A percentile compares a stretch with the other conserved stretches of the same genome.
Evolutionary conservation across 2,329 filamentous ascomycete genomes (phyloP).

Genomic region (Thyridium curvatum): DNA sequence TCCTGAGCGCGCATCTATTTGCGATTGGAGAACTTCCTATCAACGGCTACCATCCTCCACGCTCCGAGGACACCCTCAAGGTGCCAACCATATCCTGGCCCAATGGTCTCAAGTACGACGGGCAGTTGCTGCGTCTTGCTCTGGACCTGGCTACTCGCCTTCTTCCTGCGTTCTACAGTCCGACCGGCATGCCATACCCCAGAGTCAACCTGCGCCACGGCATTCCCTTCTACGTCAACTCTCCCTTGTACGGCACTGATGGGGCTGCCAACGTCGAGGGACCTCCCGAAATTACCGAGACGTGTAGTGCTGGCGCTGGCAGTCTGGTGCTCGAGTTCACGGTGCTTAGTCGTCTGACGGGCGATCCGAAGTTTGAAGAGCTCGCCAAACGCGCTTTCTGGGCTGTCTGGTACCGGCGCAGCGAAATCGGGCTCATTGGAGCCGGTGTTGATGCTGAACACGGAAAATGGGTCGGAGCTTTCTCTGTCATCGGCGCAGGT

Average conservation of each 20-base stretch:
- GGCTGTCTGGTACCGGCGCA: conserved; percentile 89
- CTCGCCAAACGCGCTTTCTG: conserved; percentile 90
- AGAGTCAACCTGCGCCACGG: conserved; percentile 87
- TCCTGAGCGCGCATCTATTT: conserved; percentile 90
- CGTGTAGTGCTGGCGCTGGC: conserved; percentile 93
- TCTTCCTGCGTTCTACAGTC: conserved; percentile 85
- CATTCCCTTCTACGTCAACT: conserved; percentile 83
- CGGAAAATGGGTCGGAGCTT: conserved; percentile 81
- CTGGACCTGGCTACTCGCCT: conserved; percentile 77
- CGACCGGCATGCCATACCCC: conserved; percentile 89
- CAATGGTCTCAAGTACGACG: conserved; percentile 76
- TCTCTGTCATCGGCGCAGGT: conserved; percentile 91
- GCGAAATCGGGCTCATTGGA: conserved; percentile 79
- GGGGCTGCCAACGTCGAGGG: conserved; percentile 38
- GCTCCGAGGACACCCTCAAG: conserved; percentile 31
- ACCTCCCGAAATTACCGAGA: conserved; percentile 77
- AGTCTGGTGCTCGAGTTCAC: conserved; percentile 92
- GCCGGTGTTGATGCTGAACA: conserved; percentile 85
- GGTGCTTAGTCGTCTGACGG: conserved; percentile 80
- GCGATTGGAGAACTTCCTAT: conserved; percentile 88
- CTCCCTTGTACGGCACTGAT: conserved; percentile 54
- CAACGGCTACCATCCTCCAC: conserved; percentile 59
- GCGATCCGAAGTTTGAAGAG: conserved; percentile 81
- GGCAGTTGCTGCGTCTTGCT: conserved; percentile 84
- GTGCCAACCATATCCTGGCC: conserved; percentile 58